These are phyloP conservation scores for Solanum medicagineum DNA, from an alignment of 257 asterid genomes.

Conservation along the genomic window DNA sequence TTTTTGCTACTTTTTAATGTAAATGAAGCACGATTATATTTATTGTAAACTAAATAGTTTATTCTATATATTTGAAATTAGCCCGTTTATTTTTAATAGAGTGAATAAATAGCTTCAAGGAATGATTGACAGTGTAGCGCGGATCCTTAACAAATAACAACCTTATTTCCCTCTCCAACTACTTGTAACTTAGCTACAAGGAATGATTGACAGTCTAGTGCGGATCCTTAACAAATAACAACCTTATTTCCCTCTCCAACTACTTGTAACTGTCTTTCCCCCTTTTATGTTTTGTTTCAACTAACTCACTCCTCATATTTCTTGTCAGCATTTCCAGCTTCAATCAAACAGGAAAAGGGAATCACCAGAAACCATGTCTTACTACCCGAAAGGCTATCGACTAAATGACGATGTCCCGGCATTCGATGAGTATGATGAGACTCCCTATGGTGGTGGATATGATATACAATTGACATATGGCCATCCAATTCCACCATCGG, in stretches of 20 bases:
- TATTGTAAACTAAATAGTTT: too few relatives aligned
- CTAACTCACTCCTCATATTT: not conserved
- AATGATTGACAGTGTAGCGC: not conserved
- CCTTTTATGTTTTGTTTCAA: not conserved
- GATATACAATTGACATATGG: conserved; percentile 62
- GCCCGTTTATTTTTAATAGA: too few relatives aligned
- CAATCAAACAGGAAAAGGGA: not conserved
- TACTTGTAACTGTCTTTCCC: not conserved
- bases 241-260: not conserved
- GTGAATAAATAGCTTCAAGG: not conserved
- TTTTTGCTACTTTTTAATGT: too few relatives aligned
- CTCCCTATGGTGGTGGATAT: conserved; percentile 92
- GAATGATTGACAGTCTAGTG: not conserved
- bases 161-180: not conserved
- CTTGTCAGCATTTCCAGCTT: not conserved
- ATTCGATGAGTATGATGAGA: conserved; percentile 73
- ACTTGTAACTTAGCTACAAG: not conserved
- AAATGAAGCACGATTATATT: too few relatives aligned
- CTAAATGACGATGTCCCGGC: conserved; percentile 51
- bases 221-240: not conserved
- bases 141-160: not conserved
- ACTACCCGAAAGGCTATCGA: conserved; percentile 13
- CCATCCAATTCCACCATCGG: conserved; percentile 60
- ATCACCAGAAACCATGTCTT: not conserved
- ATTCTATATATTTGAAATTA: too few relatives aligned